Evolutionary conservation across 2,329 filamentous ascomycete species (phyloP).

Genomic region (Gnomoniopsis smithogilvyi): DNA sequence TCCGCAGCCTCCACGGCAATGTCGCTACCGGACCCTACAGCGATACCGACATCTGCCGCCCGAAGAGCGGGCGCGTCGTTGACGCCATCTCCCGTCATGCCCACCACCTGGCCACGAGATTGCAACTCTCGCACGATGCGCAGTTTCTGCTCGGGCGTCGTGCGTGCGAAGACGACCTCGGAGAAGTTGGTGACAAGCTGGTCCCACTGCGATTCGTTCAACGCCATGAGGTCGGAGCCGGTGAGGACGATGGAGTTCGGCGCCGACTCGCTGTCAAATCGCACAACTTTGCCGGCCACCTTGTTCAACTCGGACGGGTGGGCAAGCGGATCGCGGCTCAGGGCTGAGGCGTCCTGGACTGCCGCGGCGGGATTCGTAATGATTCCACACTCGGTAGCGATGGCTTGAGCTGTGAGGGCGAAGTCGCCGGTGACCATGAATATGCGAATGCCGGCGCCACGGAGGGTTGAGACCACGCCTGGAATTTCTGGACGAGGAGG

Average conservation of each 20-base stretch:
- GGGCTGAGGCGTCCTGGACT: conserved; percentile 52
- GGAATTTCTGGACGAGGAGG: conserved; percentile 72
- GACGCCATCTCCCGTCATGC: conserved; percentile 84
- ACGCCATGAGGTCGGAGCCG: conserved; percentile 61
- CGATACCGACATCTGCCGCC: conserved; percentile 78
- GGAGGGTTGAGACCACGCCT: conserved; percentile 61
- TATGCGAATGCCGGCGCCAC: conserved; percentile 69
- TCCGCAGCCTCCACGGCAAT: conserved; percentile 78
- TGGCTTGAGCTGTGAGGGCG: conserved; percentile 69
- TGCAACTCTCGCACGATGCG: conserved; percentile 77
- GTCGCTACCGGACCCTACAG: conserved; percentile 76
- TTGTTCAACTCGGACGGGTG: conserved; percentile 12
- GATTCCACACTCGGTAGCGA: conserved; percentile 70
- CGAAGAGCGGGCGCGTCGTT: conserved; percentile 82
- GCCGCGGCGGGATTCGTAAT: conserved; percentile 48
- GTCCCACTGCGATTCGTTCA: conserved; percentile 69
- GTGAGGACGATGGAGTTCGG: conserved; percentile 58
- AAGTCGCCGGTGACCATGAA: conserved; percentile 84
- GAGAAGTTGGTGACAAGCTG: conserved; percentile 58
- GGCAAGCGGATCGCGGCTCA: conserved; percentile 35
- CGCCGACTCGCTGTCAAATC: conserved; percentile 20
- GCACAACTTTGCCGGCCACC: conserved; percentile 20
- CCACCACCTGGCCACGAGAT: conserved; percentile 61
- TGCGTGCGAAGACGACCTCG: conserved; percentile 74
- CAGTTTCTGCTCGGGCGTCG: conserved; percentile 75